These are phyloP conservation scores for Aurantiochytrium sp. DNA, from an alignment of 108 stramenopile species.

Conservation along the genomic window DNA sequence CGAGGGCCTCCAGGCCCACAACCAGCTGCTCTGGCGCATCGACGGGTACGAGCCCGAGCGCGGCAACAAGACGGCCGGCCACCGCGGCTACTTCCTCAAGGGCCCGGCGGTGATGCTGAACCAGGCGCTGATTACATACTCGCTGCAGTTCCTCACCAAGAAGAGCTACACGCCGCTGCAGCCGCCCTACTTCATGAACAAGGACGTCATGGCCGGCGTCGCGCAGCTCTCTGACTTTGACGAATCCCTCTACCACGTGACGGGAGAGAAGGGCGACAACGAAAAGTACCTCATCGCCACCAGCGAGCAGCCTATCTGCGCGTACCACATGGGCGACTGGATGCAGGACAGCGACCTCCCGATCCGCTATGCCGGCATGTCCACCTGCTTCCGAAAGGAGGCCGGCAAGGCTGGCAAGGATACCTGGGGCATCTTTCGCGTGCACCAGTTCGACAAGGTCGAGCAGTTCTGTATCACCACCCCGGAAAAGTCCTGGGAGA, in stretches of 20 bases:
- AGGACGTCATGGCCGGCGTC: slow-evolving; percentile 98
- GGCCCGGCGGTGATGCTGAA: slow-evolving; percentile 93
- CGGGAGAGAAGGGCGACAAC: slow-evolving; percentile 83
- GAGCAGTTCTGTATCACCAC: slow-evolving; percentile 98
- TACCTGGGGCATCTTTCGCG: slow-evolving; percentile 98
- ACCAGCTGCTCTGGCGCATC: slow-evolving; percentile 92
- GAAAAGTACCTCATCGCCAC: slow-evolving; percentile 99
- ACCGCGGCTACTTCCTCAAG: slow-evolving; percentile 95
- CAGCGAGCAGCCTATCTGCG: slow-evolving; percentile 98
- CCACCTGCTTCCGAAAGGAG: slow-evolving; percentile 99
- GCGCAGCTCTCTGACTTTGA: slow-evolving; percentile 99
- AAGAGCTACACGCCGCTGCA: slow-evolving; percentile 87
- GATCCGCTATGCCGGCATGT: slow-evolving; percentile 85
- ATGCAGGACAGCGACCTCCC: slow-evolving; percentile 71
- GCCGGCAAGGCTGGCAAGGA: slow-evolving; percentile 95
- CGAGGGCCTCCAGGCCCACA: slow-evolving; percentile 73
- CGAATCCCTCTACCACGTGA: slow-evolving; percentile 97
- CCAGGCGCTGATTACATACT: slow-evolving; percentile 96
- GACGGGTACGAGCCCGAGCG: slow-evolving; percentile 95
- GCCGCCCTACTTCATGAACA: slow-evolving; percentile 99
- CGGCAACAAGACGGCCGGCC: slow-evolving; percentile 88
- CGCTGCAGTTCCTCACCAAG: slow-evolving; percentile 83
- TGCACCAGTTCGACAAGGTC: slow-evolving; percentile 99
- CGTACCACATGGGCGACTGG: slow-evolving; percentile 96
- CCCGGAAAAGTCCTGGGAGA: slow-evolving; percentile 75